Percentiles rank a stretch among this genome's conserved stretches.
phyloP scores from a whole-genome alignment of 176 grass and related monocot genomes.

The Oryza coarctata region DNA sequence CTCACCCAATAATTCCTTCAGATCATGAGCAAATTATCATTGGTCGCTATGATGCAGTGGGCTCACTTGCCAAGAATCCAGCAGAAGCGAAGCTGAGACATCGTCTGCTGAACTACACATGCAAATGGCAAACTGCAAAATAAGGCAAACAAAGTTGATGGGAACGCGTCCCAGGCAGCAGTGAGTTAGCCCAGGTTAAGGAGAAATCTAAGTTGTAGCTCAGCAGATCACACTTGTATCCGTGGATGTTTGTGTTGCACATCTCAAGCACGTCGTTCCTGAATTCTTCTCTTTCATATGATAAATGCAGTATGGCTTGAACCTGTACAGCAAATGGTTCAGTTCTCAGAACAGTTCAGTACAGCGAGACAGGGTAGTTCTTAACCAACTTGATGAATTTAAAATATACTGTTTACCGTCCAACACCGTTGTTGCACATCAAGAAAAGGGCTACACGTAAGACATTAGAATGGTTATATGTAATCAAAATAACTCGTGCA shows the following conservation, averaged over 20 bases:
- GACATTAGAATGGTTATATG: not conserved
- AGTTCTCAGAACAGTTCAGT: not conserved
- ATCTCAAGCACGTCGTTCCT: constrained; percentile 7
- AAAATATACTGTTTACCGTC: not conserved
- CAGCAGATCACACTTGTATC: not conserved
- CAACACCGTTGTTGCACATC: not conserved
- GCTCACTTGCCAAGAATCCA: constrained; percentile 59
- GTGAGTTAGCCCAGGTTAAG: not conserved
- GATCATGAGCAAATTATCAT: not conserved
- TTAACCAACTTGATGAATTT: not conserved
- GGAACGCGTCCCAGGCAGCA: not conserved
- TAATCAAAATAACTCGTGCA: not conserved
- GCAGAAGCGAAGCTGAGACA: constrained; percentile 35
- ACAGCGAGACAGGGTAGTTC: not conserved
- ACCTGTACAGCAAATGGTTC: not conserved
- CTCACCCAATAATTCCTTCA: not conserved
- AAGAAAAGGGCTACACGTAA: not conserved
- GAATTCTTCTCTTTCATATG: not conserved
- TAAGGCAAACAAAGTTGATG: not conserved
- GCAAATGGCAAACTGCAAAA: constrained; percentile 18
- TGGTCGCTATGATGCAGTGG: constrained; percentile 42
- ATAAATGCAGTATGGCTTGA: constrained; percentile 14
- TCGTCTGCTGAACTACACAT: not conserved
- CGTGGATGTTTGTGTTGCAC: not conserved
- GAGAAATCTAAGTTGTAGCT: constrained; percentile 6